Base-by-base conservation (phyloP, 805 yeast genomes). In the Starmerella etchellsii region DNA sequence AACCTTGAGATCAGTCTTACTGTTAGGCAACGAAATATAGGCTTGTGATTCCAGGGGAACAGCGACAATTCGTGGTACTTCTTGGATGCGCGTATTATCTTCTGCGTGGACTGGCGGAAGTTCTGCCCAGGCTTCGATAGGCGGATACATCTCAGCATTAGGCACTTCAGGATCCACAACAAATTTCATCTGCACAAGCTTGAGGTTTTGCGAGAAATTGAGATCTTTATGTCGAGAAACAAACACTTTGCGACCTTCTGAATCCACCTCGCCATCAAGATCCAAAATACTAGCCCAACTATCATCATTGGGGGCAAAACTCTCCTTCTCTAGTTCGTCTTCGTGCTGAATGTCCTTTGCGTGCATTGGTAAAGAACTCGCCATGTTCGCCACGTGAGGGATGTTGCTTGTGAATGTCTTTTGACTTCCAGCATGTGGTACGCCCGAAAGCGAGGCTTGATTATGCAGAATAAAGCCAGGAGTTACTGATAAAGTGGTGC, bases 91-190 rank as follows among this genome's bases (percentile, higher is more conserved):
- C 15, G 39, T 3, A 31, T 24, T 34, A 64, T 45, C 27, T 61
- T 68, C 1, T 66, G 66, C 29, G 46, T 54, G 11, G 60, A 59
- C 2, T n/a, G 44, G 40, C 14, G 61, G 60, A 16, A 59, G 54
- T 36, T 66, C 70, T 27, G 68, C 57, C 76, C 78, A 73, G 34
- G 75, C 59, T 50, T 74, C 80, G 6, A 75, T 56, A 1, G 78
- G 74, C 2, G 80, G 78, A 34, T 62, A 64, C 31, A 60, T 52
- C 37, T 58, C 51, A 16, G 41, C 48, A 14, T 21, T 16, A 3
- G 23, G 43, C n/a, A 38, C 22, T 6, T 35, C 14, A 5, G 51
- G 51, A 29, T 45, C 26, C 2, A 49, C 40, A 7, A 47, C 36
- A 28, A 45, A 45, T 28, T 36, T 40, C 36, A 43, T 24, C 28